Evolutionary conservation across 768 basidiomycete genomes (phyloP), one percentile per base, ranked within the genome.

Genomic region (Rhodosporidiobolus sp.): DNA sequence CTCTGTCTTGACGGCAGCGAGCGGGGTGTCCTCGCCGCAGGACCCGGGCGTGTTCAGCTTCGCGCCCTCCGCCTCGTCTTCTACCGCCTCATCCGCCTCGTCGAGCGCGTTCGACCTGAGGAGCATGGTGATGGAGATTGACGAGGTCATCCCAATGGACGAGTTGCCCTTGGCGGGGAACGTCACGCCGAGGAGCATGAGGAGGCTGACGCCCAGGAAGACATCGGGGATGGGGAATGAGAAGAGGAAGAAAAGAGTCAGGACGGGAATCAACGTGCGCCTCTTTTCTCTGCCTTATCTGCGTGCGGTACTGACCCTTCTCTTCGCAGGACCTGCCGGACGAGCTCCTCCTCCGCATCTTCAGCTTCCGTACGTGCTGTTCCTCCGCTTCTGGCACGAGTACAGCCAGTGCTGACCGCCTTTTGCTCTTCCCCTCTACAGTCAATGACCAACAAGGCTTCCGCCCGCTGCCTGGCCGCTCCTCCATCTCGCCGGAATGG

Each of bases 361-460:
- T 72, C 50, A 9, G 61, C 24, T 50, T 66, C 4, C 49, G 69
- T 65, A 1, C 30, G 69, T 53, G 20, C 30, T 19, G 10, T 1
- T 16, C 28, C 6, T 20, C 63, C 7, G 17, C 28, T 22, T 8
- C 56, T 24, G 26, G 8, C 12, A 19, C 16, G 32, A 12, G n/a
- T 14, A 28, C 16, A 26, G 53, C 6, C 30, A 30, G 12, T 26
- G 38, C 57, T 32, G 34, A 38, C 24, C n/a, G n/a, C n/a, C 26
- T 22, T 11, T 2, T 32, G 20, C 34, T 30, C 43, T 19, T n/a
- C 14, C 10, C 0, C 28, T 28, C n/a, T n/a, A n/a, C 58, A 70
- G 69, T 72, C 28, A 45, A 72, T 50, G 65, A 72, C 11, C 48
- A 58, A 43, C 65, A 63, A 30, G 70, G 70, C 1, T 67, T 63